Percentiles rank a stretch among this genome's conserved stretches.
Conservation (phyloP, 805 yeast genomes). For the Allodekkera sacchari region DNA sequence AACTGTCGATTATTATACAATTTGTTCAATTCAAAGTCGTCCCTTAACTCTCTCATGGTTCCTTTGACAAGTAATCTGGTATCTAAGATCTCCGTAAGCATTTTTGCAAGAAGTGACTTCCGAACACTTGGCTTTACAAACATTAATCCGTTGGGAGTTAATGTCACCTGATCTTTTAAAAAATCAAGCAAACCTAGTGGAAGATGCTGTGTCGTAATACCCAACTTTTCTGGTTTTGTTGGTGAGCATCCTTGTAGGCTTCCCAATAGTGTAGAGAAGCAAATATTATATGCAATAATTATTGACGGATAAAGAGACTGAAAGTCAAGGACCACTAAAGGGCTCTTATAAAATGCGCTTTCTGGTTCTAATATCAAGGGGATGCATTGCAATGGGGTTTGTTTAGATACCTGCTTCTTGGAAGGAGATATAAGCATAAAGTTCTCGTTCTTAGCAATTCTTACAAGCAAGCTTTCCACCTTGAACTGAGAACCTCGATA, state of each 20-base stretch:
- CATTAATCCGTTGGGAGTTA: constrained; percentile 84
- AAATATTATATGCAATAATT: constrained; percentile 84
- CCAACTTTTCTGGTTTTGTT: constrained; percentile 37
- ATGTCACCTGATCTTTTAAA: constrained; percentile 43
- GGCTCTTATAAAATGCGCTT: constrained; percentile 78
- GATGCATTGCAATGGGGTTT: constrained; percentile 77
- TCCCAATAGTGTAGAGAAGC: constrained; percentile 69
- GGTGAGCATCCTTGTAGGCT: constrained; percentile 45
- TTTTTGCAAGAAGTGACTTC: constrained; percentile 67
- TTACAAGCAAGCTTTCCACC: constrained; percentile 74
- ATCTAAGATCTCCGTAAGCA: constrained; percentile 77
- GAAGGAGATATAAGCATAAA: constrained; percentile 70
- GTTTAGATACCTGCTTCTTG: constrained; percentile 70
- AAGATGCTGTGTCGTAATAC: constrained; percentile 42
- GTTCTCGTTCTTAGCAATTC: constrained; percentile 74
- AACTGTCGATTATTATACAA: constrained; percentile 70
- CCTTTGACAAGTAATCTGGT: constrained; percentile 72
- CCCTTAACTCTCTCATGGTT: constrained; percentile 51
- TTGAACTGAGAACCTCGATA: constrained; percentile 91
- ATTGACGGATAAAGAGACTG: constrained; percentile 92
- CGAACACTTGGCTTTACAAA: constrained; percentile 62
- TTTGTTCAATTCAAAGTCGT: constrained; percentile 41
- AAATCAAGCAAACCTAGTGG: constrained; percentile 50
- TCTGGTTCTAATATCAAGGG: constrained; percentile 92
- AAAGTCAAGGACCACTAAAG: constrained; percentile 84